A percentile compares a stretch with the other conserved stretches of the same genome.
Evolutionary conservation across 2,329 filamentous ascomycete species (phyloP).

Genomic region (Dothidotthia symphoricarpi): DNA sequence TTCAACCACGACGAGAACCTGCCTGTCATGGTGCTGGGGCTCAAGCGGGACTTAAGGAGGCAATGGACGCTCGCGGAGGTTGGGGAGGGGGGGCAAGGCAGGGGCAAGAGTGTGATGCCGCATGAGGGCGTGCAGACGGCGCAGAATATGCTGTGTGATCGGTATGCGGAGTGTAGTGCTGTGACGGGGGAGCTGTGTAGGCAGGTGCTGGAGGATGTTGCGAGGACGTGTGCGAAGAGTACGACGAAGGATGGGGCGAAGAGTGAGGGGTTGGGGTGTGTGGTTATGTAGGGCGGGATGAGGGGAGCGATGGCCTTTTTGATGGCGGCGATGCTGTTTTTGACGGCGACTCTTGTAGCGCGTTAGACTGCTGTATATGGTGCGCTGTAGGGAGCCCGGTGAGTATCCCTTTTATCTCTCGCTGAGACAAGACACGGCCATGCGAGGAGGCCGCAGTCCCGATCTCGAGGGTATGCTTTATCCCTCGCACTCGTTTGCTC

Average conservation of each 20-base stretch:
- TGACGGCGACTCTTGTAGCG: too few relatives aligned
- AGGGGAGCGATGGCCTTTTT: too few relatives aligned
- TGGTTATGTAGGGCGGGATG: constrained; percentile 11
- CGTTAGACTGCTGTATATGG: too few relatives aligned
- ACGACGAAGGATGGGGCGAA: constrained; percentile 56
- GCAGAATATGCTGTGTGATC: constrained; percentile 60
- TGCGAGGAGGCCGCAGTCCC: too few relatives aligned
- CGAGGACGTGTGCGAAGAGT: constrained; percentile 57
- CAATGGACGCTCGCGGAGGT: constrained; percentile 43
- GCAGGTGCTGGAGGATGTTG: constrained; percentile 61
- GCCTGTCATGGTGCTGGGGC: constrained; percentile 58
- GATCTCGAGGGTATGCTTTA: too few relatives aligned
- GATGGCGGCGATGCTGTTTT: too few relatives aligned
- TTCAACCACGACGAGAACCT: constrained; percentile 55
- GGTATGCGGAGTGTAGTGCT: constrained; percentile 63
- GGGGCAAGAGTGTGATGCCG: constrained; percentile 50
- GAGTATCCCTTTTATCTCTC: too few relatives aligned
- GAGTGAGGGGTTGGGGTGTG: constrained; percentile 39
- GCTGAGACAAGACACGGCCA: too few relatives aligned
- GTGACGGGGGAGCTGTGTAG: constrained; percentile 59
- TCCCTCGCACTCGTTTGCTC: too few relatives aligned
- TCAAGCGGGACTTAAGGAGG: constrained; percentile 57
- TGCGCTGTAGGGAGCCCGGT: too few relatives aligned
- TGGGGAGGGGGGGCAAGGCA: constrained; percentile 36
- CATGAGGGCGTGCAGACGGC: constrained; percentile 52